Evolutionary conservation across 371 early-diverging fungal species (phyloP), one percentile per base, ranked within the genome.

Genomic region (Agmasoma carcini): DNA sequence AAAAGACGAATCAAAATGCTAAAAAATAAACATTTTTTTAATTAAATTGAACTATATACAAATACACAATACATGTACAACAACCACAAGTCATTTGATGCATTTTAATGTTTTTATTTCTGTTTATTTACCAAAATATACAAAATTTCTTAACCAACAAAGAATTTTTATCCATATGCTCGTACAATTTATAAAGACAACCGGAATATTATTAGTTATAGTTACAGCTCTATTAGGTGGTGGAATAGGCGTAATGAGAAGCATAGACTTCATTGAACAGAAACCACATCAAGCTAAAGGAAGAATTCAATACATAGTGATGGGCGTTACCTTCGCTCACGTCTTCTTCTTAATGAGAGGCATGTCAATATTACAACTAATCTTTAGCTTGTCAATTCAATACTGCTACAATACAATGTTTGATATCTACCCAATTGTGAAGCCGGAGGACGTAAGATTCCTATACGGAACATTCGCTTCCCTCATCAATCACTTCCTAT

Each of bases 241-340:
- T 23, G 65, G 66, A 20, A 34, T 70, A 15, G 73, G 66, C 12
- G 45, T 71, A 12, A 65, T 67, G 6, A 62, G 70, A 33, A 39
- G 66, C 12, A 71, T 75, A 12, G 63, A 65, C 3, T 75, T 56
- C 60, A 73, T 75, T 33, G 76, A 74, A 50, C 70, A 71, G 14
- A 66, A 68, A n/a, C 55, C 76, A 27, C 59, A 63, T 58, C 61
- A 67, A 39, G 72, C 74, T 27, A 73, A 72, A 57, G 62, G 70
- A 22, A 64, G 51, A 30, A 71, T 75, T 25, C 26, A 55, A 23
- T 44, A 47, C 9, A 59, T 73, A 38, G 61, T 73, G 15, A 48
- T 63, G 25, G 30, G 33, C 7, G 46, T 61, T 22, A 51, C 58
- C n/a, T 51, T 30, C 0, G 17, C 62, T 23, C 73, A 75, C 34